These are phyloP conservation scores for Heliamphora exappendiculata DNA, from an alignment of 148 eudicot genomes.

Conservation along the genomic window DNA sequence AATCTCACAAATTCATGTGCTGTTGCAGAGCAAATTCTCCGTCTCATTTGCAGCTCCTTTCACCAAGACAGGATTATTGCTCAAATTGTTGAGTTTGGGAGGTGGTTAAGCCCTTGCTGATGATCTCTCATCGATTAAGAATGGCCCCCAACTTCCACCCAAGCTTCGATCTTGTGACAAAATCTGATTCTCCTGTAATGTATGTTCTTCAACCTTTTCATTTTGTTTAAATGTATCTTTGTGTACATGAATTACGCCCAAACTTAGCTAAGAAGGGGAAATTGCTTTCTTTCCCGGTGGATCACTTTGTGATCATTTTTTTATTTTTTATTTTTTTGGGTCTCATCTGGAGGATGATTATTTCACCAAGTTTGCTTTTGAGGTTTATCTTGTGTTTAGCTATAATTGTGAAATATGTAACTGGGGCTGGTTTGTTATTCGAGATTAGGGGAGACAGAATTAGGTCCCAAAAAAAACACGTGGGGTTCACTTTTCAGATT, in stretches of 20 bases:
- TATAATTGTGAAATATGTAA: no score
- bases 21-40: constrained; percentile 93
- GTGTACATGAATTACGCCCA: constrained; percentile 28
- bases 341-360: not conserved
- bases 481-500: no score
- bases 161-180: constrained; percentile 93
- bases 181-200: constrained; percentile 35
- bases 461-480: no score
- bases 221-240: constrained; percentile 17
- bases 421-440: no score
- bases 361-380: not conserved
- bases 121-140: constrained; percentile 75
- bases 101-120: constrained; percentile 84
- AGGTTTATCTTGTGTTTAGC: not conserved
- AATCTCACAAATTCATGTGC: not conserved
- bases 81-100: constrained; percentile 86
- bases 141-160: constrained; percentile 96
- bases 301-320: no score
- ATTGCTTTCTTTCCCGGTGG: not conserved
- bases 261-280: constrained; percentile 5
- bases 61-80: constrained; percentile 96
- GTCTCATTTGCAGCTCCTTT: constrained; percentile 99
- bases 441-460: no score
- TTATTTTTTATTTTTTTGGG: not conserved
- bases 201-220: constrained; percentile 17